Conservation (phyloP, 495 filamentous ascomycete species). For the Darksidea phi region DNA sequence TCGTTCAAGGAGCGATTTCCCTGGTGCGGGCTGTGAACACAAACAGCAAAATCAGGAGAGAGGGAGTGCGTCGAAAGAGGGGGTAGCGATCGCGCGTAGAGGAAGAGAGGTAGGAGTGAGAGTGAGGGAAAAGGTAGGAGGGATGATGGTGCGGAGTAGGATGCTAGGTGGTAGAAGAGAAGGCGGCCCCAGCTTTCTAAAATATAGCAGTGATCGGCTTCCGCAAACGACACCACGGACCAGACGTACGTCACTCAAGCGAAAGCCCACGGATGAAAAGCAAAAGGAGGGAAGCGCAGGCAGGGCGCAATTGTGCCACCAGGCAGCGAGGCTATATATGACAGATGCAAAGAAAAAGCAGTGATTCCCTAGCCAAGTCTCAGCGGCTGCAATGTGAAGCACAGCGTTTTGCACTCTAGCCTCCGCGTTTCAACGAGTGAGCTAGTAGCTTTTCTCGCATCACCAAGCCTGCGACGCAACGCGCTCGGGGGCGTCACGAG, state of each 20-base stretch:
- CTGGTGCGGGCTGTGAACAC: slow-evolving; percentile 21
- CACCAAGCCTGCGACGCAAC: neutral
- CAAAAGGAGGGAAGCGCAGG: neutral
- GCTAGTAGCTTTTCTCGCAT: slow-evolving; percentile 11
- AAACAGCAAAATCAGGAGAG: slow-evolving; percentile 21
- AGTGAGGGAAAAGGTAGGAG: slow-evolving; percentile 12
- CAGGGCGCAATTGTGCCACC: neutral
- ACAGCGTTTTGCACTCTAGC: slow-evolving; percentile 13
- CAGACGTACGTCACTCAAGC: neutral
- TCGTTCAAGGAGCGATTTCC: slow-evolving; percentile 34
- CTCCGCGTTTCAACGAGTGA: slow-evolving; percentile 22
- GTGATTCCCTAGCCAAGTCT: slow-evolving; percentile 7
- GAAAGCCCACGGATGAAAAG: neutral
- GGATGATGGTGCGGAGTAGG: slow-evolving; percentile 10
- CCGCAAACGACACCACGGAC: slow-evolving; percentile 1
- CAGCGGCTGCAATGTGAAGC: slow-evolving; percentile 14
- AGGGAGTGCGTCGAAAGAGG: slow-evolving; percentile 34
- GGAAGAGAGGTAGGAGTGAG: slow-evolving; percentile 33
- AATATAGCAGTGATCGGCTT: neutral
- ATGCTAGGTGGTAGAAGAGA: slow-evolving; percentile 1
- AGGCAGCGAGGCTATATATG: neutral
- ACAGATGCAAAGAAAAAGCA: neutral
- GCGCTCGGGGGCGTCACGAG: neutral
- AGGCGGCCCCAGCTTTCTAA: neutral
- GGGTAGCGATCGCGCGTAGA: slow-evolving; percentile 32